Base-by-base conservation (phyloP, 148 eudicot genomes). In the Nepenthes mirabilis region DNA sequence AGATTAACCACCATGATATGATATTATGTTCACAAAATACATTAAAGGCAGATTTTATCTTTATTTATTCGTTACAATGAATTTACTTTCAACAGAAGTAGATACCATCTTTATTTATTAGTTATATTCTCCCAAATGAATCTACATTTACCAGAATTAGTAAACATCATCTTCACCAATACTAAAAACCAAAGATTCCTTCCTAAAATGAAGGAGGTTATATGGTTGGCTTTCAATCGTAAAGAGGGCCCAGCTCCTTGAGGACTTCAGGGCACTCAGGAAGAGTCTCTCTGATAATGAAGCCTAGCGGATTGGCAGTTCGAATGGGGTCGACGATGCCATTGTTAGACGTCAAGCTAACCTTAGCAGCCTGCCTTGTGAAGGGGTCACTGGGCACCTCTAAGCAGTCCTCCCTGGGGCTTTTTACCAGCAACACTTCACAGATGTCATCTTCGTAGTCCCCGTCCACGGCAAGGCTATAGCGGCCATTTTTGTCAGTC, bases 391-490 rank as follows among this genome's bases (percentile, higher is more conserved):
- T 56, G 1, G 75, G 68, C 33, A 74, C 55, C 54, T 84, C 83
- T 0, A 64, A 11, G 60, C 90, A 84, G 2, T 84, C 83, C 1
- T 55, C 11, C 43, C 57, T 58, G 4, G 81, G 58, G 69, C 85
- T 84, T 33, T 70, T 68, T 52, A 76, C 60, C 11, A 81, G 56
- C 11, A 11, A 53, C 3, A 84, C 56, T 34, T 76, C 74, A 52
- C 90, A 84, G 0, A 70, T 65, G 36, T 81, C 82, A 9, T 77
- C 77, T 43, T 79, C 84, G 43, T 74, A 72, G 51, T 84, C 84
- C 0, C 82, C 82, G 2, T 71, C 73, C 0, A 79, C 84, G 1
- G 58, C 36, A n/a, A 81, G 56, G 60, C 55, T 67, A 69, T 84
- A 81, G 3, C 43, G 23, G 0, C 86, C 86, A 1, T 52, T 9